phyloP scores from a whole-genome alignment of 768 basidiomycete species.

The Xerocomellus intermedius region DNA sequence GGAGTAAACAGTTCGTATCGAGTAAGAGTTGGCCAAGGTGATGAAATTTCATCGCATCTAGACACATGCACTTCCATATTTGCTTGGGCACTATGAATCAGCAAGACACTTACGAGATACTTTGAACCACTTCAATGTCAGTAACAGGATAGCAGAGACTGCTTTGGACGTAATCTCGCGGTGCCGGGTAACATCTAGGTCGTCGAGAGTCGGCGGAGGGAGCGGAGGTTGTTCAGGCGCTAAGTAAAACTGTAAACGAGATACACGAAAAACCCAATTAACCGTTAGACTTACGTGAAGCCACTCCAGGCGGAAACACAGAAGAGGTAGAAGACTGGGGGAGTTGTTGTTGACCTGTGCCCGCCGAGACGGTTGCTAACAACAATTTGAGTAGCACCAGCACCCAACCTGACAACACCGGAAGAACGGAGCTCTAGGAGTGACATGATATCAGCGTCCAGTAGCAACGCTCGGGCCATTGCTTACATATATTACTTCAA shows the following conservation, averaged over 20 bases:
- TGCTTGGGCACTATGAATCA: not conserved
- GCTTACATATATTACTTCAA: conserved; percentile 93
- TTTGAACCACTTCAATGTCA: conserved; percentile 97
- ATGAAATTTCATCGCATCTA: conserved; percentile 98
- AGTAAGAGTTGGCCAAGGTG: conserved; percentile 94
- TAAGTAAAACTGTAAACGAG: conserved; percentile 20
- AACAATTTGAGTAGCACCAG: conserved; percentile 90
- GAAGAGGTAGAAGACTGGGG: conserved; percentile 69
- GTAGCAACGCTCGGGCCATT: not conserved
- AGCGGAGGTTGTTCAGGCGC: conserved; percentile 62
- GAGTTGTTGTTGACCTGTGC: conserved; percentile 50
- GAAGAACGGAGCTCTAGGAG: conserved; percentile 73
- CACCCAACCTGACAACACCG: conserved; percentile 86
- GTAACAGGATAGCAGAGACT: conserved; percentile 88
- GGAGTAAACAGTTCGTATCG: conserved; percentile 90
- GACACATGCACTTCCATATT: not conserved
- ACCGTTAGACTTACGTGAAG: conserved; percentile 50
- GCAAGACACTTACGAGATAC: conserved; percentile 75
- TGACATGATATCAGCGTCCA: not conserved
- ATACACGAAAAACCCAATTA: not conserved
- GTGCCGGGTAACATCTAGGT: conserved; percentile 90
- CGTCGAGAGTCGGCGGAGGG: conserved; percentile 78
- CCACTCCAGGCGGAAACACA: conserved; percentile 68
- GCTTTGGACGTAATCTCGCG: conserved; percentile 98
- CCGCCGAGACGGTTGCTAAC: conserved; percentile 88